Conservation (phyloP, 2,329 filamentous ascomycete species). For the Elsinoe necatrix region DNA sequence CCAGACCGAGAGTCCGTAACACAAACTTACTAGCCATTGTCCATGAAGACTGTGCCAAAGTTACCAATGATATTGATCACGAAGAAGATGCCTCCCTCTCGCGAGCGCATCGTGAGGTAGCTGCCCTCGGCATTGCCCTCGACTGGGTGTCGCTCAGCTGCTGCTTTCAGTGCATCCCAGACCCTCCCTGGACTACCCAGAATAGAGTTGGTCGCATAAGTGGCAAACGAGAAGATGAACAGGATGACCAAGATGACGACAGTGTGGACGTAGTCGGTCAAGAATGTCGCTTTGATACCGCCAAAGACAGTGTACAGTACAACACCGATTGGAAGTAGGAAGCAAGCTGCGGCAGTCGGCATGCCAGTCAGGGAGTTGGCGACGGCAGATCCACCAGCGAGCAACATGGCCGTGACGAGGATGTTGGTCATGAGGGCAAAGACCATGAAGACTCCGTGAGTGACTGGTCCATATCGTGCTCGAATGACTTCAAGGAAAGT, state of each 20-base stretch:
- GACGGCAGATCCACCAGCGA: constrained; percentile 75
- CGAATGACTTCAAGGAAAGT: constrained; percentile 67
- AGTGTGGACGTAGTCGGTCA: constrained; percentile 81
- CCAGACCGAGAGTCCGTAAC: neutral
- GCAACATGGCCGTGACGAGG: constrained; percentile 78
- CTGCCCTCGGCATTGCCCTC: constrained; percentile 71
- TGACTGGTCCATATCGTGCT: constrained; percentile 64
- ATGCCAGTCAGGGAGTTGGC: constrained; percentile 64
- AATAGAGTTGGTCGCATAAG: constrained; percentile 64
- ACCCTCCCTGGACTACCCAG: constrained; percentile 69
- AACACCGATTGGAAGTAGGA: constrained; percentile 71
- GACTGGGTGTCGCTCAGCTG: constrained; percentile 62
- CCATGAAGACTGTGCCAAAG: constrained; percentile 75
- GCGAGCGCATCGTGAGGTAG: constrained; percentile 78
- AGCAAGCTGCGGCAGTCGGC: constrained; percentile 71
- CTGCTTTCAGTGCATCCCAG: constrained; percentile 67
- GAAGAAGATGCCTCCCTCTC: constrained; percentile 79
- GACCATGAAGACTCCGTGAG: constrained; percentile 70
- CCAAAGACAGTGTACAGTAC: constrained; percentile 66
- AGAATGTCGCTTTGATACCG: constrained; percentile 78
- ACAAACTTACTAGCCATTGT: constrained; percentile 48
- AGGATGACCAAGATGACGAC: constrained; percentile 80
- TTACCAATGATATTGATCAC: constrained; percentile 74
- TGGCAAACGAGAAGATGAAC: constrained; percentile 72
- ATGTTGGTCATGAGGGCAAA: constrained; percentile 73